A percentile compares a stretch with the other conserved stretches of the same genome.
Conservation (phyloP, 805 yeast genomes). For the Komagataella pastoris region DNA sequence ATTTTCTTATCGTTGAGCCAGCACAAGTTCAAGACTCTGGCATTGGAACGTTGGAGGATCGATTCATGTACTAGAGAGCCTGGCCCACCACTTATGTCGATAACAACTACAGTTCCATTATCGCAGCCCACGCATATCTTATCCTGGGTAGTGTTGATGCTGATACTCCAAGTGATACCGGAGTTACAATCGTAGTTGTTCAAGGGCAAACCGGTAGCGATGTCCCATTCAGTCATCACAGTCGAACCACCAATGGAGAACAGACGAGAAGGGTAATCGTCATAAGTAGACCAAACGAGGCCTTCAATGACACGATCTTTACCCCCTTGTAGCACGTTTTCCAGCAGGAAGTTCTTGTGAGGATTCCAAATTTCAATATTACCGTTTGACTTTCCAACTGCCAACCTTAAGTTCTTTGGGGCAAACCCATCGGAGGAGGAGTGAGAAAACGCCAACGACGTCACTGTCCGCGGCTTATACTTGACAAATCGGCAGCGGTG, state of each 20-base stretch:
- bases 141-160: slow-evolving; percentile 44
- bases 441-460: slow-evolving; percentile 70
- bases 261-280: slow-evolving; percentile 42
- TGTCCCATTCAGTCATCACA: slow-evolving; percentile 83
- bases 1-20: slow-evolving; percentile 59
- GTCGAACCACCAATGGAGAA: slow-evolving; percentile 95
- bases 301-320: slow-evolving; percentile 82
- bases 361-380: slow-evolving; percentile 96
- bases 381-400: slow-evolving; percentile 90
- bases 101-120: slow-evolving; percentile 77
- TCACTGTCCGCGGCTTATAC: slow-evolving; percentile 71
- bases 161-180: slow-evolving; percentile 87
- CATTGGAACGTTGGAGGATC: slow-evolving; percentile 71
- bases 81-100: slow-evolving; percentile 79
- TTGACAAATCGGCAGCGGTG: slow-evolving; percentile 92
- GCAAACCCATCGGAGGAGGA: slow-evolving; percentile 29
- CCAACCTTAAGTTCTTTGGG: slow-evolving; percentile 54
- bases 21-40: slow-evolving; percentile 64
- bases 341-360: slow-evolving; percentile 68
- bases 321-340: slow-evolving; percentile 62
- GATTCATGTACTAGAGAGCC: slow-evolving; percentile 68
- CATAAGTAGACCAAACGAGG: slow-evolving; percentile 56
- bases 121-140: slow-evolving; percentile 88
- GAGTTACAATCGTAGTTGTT: slow-evolving; percentile 80
- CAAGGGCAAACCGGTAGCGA: slow-evolving; percentile 56